Base-by-base conservation (phyloP, 371 early-diverging fungal species). In the Coemansia sp. region DNA sequence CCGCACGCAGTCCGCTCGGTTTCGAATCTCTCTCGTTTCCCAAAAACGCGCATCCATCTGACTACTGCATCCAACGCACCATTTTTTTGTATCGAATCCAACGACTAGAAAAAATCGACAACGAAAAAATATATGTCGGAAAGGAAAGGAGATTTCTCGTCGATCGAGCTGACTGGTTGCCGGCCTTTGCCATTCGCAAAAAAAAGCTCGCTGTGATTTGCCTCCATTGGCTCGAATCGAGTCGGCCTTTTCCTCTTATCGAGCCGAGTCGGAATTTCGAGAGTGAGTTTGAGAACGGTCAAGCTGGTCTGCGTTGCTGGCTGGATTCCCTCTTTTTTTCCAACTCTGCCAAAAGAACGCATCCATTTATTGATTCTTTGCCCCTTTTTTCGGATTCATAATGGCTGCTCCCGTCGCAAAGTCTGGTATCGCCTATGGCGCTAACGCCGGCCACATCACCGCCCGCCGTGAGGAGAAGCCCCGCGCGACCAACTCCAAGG, bases 381-480 rank as follows among this genome's bases (percentile, higher is more conserved):
- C 20, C 30, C 30, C 38, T 45, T 47, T 11, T 36, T 34, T 60
- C 47, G 32, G 16, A 47, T 65, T 48, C 52, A 62, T 54, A 76
- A 83, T 83, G 83, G 83, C 69, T 63, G 82, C 84, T 45, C 65
- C 69, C 42, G 53, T 60, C 53, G 82, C 80, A 70, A 88, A 87
- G 83, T 82, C 91, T 65, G 91, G 91, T 77, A 84, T 91, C 76
- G 83, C 83, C 70, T 81, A 84, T 71, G 93, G 93, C 72, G 77
- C 83, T 79, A 93, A 90, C 87, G 84, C 85, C 76, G 94, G 94
- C 60, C 93, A 90, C 87, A 83, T 89, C 86, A 88, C 89, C 80
- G 87, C 95, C 65, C 84, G 81, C 69, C 90, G 92, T 68, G 88
- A 84, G 71, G 82, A 88, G 77, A 85, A 86, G 83, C 82, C 80